These are phyloP conservation scores for Infundibulicybe gibba DNA, from an alignment of 768 basidiomycete species.

Conservation along the genomic window DNA sequence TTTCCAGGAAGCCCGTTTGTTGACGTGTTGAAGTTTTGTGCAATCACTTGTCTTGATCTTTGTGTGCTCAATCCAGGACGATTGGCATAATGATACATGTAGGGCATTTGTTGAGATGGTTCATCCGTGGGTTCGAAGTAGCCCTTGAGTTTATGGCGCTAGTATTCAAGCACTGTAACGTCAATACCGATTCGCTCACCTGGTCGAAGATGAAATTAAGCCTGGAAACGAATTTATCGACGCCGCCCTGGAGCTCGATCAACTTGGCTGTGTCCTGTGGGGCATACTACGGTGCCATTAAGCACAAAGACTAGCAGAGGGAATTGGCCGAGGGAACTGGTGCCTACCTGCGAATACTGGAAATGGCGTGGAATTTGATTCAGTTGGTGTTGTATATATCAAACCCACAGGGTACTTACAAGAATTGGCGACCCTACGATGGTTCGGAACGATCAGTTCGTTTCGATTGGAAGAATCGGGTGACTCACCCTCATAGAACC, in stretches of 20 bases:
- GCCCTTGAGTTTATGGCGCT: constrained; percentile 22
- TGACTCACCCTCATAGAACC: constrained; percentile 53
- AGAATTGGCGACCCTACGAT: constrained; percentile 47
- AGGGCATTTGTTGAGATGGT: constrained; percentile 65
- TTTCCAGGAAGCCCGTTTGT: constrained; percentile 59
- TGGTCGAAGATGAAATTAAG: constrained; percentile 57
- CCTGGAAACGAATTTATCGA: constrained; percentile 46
- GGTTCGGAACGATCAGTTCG: neutral
- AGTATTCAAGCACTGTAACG: neutral
- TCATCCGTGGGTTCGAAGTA: constrained; percentile 66
- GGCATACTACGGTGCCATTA: constrained; percentile 38
- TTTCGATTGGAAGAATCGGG: neutral
- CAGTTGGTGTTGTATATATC: neutral
- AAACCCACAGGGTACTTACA: constrained; percentile 27
- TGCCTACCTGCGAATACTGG: constrained; percentile 51
- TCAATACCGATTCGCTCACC: constrained; percentile 17
- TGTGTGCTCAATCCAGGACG: constrained; percentile 56
- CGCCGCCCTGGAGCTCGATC: constrained; percentile 58
- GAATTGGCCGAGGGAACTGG: no score
- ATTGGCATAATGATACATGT: constrained; percentile 69
- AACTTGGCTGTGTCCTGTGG: constrained; percentile 65
- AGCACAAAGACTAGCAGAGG: neutral
- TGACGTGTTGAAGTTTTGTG: constrained; percentile 53
- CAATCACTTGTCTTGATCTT: constrained; percentile 50
- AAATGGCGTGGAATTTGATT: neutral